Percentiles rank a stretch among this genome's conserved stretches.
phyloP scores from a whole-genome alignment of 208 protist genomes.

The Leishmania braziliensis region DNA sequence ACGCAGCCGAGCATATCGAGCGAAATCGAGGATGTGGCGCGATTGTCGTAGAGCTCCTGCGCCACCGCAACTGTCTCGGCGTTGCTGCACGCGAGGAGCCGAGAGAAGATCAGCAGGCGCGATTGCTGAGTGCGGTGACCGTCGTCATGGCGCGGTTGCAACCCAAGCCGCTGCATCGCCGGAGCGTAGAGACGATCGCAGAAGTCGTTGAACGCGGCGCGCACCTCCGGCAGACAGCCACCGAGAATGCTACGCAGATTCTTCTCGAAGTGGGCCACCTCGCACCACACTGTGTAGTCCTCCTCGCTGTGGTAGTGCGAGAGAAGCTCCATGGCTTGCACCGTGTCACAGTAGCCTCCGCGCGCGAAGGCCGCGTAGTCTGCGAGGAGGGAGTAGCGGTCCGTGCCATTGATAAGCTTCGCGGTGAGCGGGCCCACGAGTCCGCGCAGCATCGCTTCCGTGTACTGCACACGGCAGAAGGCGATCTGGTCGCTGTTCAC shows the following conservation, averaged over 20 bases:
- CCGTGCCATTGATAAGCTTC: constrained; percentile 56
- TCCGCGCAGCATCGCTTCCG: constrained; percentile 38
- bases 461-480: constrained; percentile 82
- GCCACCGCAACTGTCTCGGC: constrained; percentile 35
- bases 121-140: constrained; percentile 47
- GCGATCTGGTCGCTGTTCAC: constrained; percentile 69
- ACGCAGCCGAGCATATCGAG: constrained; percentile 52
- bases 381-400: constrained; percentile 64
- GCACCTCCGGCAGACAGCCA: constrained; percentile 30
- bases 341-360: constrained; percentile 52
- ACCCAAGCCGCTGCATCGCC: constrained; percentile 41
- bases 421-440: constrained; percentile 43
- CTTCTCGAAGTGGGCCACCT: constrained; percentile 48
- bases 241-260: constrained; percentile 53
- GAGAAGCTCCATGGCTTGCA: constrained; percentile 48
- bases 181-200: constrained; percentile 53
- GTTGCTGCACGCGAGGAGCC: constrained; percentile 45
- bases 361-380: constrained; percentile 77
- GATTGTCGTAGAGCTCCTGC: constrained; percentile 42
- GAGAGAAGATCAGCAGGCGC: constrained; percentile 46
- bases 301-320: constrained; percentile 34
- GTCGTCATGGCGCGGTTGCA: constrained; percentile 24
- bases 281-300: constrained; percentile 40
- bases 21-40: constrained; percentile 43
- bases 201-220: constrained; percentile 51